These are phyloP conservation scores for Gynandropsis gynandra DNA, from an alignment of 345 rosid genomes.

Conservation along the genomic window DNA sequence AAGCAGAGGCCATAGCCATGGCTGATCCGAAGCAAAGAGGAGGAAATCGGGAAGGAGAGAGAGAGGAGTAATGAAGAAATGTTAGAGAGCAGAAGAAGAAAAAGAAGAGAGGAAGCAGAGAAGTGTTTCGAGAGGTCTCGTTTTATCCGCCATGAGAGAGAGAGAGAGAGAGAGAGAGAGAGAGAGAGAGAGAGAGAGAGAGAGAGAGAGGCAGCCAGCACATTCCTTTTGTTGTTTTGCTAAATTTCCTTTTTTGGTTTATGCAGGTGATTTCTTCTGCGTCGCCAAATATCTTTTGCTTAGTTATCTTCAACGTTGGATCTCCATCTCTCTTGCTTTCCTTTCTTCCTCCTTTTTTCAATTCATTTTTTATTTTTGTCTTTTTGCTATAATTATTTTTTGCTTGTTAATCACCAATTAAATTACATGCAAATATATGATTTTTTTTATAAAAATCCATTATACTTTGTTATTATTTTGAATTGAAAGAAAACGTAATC, in stretches of 20 bases:
- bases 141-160: conserved; percentile 35
- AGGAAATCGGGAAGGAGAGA: background rate
- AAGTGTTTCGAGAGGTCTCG: conserved; percentile 20
- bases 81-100: conserved; percentile 17
- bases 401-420: too few species aligned
- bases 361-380: background rate
- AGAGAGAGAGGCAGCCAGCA: too few species aligned
- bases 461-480: too few species aligned
- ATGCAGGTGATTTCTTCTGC: conserved; percentile 13
- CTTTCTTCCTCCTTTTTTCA: conserved; percentile 10
- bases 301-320: conserved; percentile 34
- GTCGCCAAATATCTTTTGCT: background rate
- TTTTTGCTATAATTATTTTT: too few species aligned
- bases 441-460: too few species aligned
- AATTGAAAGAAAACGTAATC: too few species aligned
- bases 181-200: too few species aligned
- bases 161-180: conserved; percentile 9
- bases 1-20: conserved; percentile 30
- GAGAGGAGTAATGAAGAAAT: background rate
- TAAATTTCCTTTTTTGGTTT: too few species aligned
- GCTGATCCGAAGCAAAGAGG: conserved; percentile 10
- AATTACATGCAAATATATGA: too few species aligned
- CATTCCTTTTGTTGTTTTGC: too few species aligned
- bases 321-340: conserved; percentile 27
- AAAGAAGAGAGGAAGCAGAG: conserved; percentile 12